Conservation (phyloP, 2,329 filamentous ascomycete genomes). For the Phialophora verrucosa region DNA sequence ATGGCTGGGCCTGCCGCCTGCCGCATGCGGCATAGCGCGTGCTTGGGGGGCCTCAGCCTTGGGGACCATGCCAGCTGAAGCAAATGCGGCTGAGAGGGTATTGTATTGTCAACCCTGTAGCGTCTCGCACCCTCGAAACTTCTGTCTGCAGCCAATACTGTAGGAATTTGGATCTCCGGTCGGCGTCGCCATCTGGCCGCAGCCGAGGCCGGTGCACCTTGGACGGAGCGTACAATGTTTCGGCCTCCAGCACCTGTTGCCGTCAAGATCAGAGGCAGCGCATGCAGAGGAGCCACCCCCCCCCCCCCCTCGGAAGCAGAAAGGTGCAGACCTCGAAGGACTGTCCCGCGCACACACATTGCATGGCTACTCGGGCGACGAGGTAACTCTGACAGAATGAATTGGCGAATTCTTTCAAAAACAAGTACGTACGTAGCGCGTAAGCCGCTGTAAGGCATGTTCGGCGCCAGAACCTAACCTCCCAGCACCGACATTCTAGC, state of each 20-base stretch:
- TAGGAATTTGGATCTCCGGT: not conserved
- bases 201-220: not conserved
- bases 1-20: not conserved
- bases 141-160: not conserved
- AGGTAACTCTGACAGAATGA: too few species aligned
- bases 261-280: not conserved
- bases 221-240: not conserved
- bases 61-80: constrained; percentile 1
- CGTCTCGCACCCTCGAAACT: not conserved
- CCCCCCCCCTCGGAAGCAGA: not conserved
- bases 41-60: not conserved
- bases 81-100: not conserved
- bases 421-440: too few species aligned
- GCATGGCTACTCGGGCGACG: too few species aligned
- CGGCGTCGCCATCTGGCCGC: not conserved
- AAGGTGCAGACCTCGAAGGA: not conserved
- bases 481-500: too few species aligned
- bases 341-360: not conserved
- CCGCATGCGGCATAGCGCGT: not conserved
- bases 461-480: too few species aligned
- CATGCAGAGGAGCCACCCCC: too few species aligned
- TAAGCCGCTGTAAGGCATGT: too few species aligned
- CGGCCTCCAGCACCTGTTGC: not conserved
- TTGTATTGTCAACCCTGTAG: not conserved
- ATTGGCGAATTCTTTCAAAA: too few species aligned